phyloP scores from a whole-genome alignment of 192 early-diverging fungal species.

The Funneliformis mosseae region DNA sequence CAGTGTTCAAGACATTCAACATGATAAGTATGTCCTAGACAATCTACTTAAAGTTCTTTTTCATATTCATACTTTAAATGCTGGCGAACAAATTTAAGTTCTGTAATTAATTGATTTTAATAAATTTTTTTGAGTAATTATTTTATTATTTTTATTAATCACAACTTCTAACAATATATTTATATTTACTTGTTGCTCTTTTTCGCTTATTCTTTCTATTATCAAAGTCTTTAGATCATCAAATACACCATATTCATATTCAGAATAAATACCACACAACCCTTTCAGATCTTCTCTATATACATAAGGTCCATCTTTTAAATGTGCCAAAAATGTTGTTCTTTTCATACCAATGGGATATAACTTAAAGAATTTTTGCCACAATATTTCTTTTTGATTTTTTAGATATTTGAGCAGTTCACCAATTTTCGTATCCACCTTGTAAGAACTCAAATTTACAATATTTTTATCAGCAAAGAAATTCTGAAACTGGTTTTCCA shows the following conservation, averaged over 20 bases:
- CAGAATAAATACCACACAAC: too few species aligned
- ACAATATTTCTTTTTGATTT: slow-evolving; percentile 21
- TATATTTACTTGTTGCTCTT: too few species aligned
- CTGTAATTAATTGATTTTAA: background rate
- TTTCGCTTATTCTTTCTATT: too few species aligned
- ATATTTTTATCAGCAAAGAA: slow-evolving; percentile 7
- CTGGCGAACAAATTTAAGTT: background rate
- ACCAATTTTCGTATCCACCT: background rate
- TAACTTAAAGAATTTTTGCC: too few species aligned
- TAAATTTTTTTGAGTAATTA: background rate
- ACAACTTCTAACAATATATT: too few species aligned
- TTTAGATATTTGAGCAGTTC: background rate
- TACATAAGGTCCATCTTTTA: too few species aligned
- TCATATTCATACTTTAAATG: slow-evolving; percentile 11
- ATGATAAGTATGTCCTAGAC: background rate
- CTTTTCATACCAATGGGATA: too few species aligned
- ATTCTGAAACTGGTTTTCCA: slow-evolving; percentile 1
- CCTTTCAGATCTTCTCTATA: too few species aligned
- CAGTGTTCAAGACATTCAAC: slow-evolving; percentile 8
- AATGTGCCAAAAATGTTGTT: too few species aligned
- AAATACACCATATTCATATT: too few species aligned
- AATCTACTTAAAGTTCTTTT: background rate
- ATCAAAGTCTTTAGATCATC: too few species aligned
- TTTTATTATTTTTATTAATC: too few species aligned
- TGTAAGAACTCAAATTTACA: slow-evolving; percentile 1